A percentile compares a stretch with the other conserved stretches of the same genome.
Conservation (phyloP, 495 filamentous ascomycete genomes). For the Penicillium bialowiezense region DNA sequence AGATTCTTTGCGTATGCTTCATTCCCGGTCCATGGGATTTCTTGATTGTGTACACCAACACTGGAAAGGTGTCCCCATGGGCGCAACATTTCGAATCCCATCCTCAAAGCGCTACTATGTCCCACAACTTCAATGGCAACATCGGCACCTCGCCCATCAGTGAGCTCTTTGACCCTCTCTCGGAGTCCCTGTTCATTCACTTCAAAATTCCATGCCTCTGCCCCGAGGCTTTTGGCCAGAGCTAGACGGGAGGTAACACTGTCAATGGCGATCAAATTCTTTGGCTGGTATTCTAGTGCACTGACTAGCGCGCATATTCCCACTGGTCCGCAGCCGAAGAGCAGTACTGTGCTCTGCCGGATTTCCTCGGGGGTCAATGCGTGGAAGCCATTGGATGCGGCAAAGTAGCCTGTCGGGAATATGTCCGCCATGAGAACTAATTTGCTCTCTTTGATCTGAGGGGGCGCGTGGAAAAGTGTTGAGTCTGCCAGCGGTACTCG, state of each 20-base stretch:
- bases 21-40: constrained; percentile 83
- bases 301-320: constrained; percentile 80
- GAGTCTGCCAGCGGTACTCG: constrained; percentile 78
- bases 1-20: constrained; percentile 90
- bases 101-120: constrained; percentile 67
- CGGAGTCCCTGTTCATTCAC: constrained; percentile 54
- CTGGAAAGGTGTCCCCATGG: constrained; percentile 81
- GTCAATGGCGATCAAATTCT: constrained; percentile 78
- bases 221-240: constrained; percentile 68
- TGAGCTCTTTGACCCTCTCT: constrained; percentile 65
- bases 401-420: constrained; percentile 81
- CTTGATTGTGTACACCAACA: constrained; percentile 84
- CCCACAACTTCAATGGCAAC: constrained; percentile 87
- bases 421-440: constrained; percentile 60
- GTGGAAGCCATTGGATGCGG: constrained; percentile 69
- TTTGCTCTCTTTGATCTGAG: constrained; percentile 65
- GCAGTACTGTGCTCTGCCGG: constrained; percentile 61
- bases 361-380: constrained; percentile 52
- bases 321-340: constrained; percentile 84
- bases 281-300: constrained; percentile 68
- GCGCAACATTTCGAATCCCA: constrained; percentile 78
- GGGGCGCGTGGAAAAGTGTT: constrained; percentile 68
- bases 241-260: constrained; percentile 69
- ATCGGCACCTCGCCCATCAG: constrained; percentile 79
- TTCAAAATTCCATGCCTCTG: constrained; percentile 74